Conservation (phyloP, 495 filamentous ascomycete genomes). For the Aspergillus saccharolyticus region DNA sequence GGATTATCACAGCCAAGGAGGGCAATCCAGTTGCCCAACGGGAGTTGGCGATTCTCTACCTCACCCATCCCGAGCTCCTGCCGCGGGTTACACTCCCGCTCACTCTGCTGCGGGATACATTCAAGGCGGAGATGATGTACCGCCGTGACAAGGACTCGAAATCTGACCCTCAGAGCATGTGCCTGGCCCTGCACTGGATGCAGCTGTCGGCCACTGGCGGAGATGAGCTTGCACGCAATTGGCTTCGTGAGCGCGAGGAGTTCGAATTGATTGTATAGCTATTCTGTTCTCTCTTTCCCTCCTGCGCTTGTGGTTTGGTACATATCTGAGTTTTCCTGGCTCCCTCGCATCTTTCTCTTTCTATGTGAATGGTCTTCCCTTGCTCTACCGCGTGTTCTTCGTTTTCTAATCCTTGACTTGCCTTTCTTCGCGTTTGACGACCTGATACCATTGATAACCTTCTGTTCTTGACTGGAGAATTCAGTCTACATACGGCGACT, state of each 20-base stretch:
- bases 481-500: conserved; percentile 9
- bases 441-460: conserved; percentile 23
- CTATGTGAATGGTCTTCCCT: no score
- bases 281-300: conserved; percentile 9
- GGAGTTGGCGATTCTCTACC: conserved; percentile 89
- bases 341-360: conserved; percentile 10
- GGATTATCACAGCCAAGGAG: conserved; percentile 91
- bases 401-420: conserved; percentile 15
- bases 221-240: conserved; percentile 80
- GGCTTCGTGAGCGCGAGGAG: conserved; percentile 69
- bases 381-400: no score
- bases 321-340: conserved; percentile 5
- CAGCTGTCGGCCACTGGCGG: conserved; percentile 80
- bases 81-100: conserved; percentile 80
- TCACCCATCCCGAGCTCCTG: conserved; percentile 86
- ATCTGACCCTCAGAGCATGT: conserved; percentile 86
- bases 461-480: conserved; percentile 12
- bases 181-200: conserved; percentile 98
- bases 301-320: conserved; percentile 5
- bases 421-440: conserved; percentile 9
- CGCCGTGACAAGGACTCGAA: conserved; percentile 47
- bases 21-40: conserved; percentile 88
- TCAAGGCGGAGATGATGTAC: conserved; percentile 84
- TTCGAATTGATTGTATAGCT: conserved; percentile 48
- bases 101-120: conserved; percentile 80